These are phyloP conservation scores for Cyclotella baltica DNA, from an alignment of 108 stramenopile genomes.

Conservation along the genomic window DNA sequence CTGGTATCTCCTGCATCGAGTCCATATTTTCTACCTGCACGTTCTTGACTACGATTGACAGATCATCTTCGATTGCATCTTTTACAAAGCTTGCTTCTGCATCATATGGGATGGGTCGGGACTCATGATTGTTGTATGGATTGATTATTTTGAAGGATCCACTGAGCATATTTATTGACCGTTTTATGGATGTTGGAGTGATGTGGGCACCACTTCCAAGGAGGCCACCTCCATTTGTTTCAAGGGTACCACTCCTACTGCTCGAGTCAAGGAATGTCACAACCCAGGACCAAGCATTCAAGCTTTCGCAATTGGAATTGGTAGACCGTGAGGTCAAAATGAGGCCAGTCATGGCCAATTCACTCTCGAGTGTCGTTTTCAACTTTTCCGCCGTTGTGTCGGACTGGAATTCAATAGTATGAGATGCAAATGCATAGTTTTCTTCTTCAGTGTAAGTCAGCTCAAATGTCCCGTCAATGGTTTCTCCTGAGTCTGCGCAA, in stretches of 20 bases:
- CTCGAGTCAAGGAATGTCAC: conserved; percentile 65
- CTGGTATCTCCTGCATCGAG: conserved; percentile 38
- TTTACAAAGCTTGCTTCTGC: conserved; percentile 38
- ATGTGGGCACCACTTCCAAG: conserved; percentile 46
- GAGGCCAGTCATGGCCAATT: conserved; percentile 54
- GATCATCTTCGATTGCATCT: conserved; percentile 57
- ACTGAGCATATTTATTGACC: conserved; percentile 46
- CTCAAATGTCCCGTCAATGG: conserved; percentile 55
- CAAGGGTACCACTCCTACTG: conserved; percentile 27
- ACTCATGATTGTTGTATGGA: conserved; percentile 34
- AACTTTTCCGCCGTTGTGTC: conserved; percentile 53
- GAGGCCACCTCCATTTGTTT: conserved; percentile 48
- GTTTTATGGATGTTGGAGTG: conserved; percentile 40
- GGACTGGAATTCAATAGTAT: conserved; percentile 39
- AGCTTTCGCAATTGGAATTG: conserved; percentile 67
- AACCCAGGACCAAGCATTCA: conserved; percentile 73
- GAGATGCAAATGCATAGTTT: conserved; percentile 36
- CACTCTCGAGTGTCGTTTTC: conserved; percentile 45
- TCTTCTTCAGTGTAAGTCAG: conserved; percentile 33
- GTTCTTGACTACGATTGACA: conserved; percentile 49
- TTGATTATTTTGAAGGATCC: conserved; percentile 62
- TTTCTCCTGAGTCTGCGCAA: conserved; percentile 55
- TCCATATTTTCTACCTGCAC: conserved; percentile 43
- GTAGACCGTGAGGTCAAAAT: conserved; percentile 44
- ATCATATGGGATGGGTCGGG: conserved; percentile 38